Base-by-base conservation (phyloP, 2,329 filamentous ascomycete species). In the Sporothrix luriei region DNA sequence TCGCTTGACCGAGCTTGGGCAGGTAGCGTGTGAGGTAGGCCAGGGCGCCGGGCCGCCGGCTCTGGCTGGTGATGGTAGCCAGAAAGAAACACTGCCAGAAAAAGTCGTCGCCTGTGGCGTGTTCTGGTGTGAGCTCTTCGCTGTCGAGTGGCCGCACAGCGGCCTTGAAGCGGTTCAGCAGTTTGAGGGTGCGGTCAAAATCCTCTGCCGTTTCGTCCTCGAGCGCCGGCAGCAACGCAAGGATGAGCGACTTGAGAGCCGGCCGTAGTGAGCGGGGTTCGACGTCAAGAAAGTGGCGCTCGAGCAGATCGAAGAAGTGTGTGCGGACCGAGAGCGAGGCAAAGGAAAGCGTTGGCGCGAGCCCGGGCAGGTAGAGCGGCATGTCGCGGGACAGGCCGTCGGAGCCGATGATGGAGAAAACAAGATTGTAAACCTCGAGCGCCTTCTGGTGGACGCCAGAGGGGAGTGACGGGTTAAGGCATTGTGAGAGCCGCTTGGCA, bases 11-110 rank as follows among this genome's bases (percentile, higher is more conserved):
- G 68, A 97, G 82, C 74, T 86, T 90, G 24, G 96, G 95, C 40
- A 99, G 82, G 75, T 88, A 88, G 70, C 93, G 90, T 64, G 88
- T 84, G 52, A 99, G 83, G 78, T 96, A 99, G 43, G 94, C 93
- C 70, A 99, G 83, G 51, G 93, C 93, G 33, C 95, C 95, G 73
- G 92, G 89, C 69, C 95, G 88, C 71, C 94, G 87, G 71, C 90
- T 93, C 54, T 92, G 87, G 75, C 94, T 94, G 0, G 95, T 97
- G 71, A 99, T 95, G 21, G 92, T 91, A 11, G 94, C 93, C 21
- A 99, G 82, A 76, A 99, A 98, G 77, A 99, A 91, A 78, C 93
- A 97, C 80, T 99, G 95, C 95, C 95, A 99, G 78, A 98, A 99
- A 78, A 95, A 97, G 73, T 92, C 91, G 73, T 94, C 92, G 11